Percentiles rank a stretch among this genome's conserved stretches.
phyloP scores from a whole-genome alignment of 2,329 filamentous ascomycete species.

The Apiospora saccharicola region DNA sequence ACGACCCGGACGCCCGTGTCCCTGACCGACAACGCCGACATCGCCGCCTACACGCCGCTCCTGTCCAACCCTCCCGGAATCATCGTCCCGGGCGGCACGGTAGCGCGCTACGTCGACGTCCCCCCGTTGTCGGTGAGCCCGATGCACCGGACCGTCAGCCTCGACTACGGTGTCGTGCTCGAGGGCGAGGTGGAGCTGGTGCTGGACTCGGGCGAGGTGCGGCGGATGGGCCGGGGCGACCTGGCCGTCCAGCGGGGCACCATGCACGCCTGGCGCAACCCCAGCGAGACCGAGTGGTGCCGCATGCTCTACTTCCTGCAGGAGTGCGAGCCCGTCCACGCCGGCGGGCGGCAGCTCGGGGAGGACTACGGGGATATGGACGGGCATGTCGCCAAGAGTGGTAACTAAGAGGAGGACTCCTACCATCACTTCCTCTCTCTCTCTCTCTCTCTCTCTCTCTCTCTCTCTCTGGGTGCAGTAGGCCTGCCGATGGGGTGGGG shows the following conservation, averaged over 20 bases:
- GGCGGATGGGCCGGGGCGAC: slow-evolving; percentile 53
- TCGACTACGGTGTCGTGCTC: slow-evolving; percentile 59
- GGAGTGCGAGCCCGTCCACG: slow-evolving; percentile 33
- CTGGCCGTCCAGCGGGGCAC: slow-evolving; percentile 56
- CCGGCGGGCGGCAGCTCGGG: slow-evolving; percentile 28
- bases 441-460: too few species aligned
- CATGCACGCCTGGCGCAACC: slow-evolving; percentile 51
- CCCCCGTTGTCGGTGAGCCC: slow-evolving; percentile 47
- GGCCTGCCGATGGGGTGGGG: too few species aligned
- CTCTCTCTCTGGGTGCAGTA: too few species aligned
- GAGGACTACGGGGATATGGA: slow-evolving; percentile 38
- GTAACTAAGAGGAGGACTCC: slow-evolving; percentile 15
- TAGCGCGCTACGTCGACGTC: slow-evolving; percentile 55
- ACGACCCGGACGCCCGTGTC: slow-evolving; percentile 55
- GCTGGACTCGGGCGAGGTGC: slow-evolving; percentile 54
- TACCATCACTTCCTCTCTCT: too few species aligned
- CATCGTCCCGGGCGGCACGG: slow-evolving; percentile 51
- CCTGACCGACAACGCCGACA: slow-evolving; percentile 53
- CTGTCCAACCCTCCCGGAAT: slow-evolving; percentile 56
- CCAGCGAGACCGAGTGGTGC: slow-evolving; percentile 47
- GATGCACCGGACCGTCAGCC: slow-evolving; percentile 56
- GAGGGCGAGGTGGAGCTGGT: slow-evolving; percentile 57
- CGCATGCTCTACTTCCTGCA: slow-evolving; percentile 47
- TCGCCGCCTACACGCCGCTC: slow-evolving; percentile 52
- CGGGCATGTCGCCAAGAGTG: slow-evolving; percentile 30